These are phyloP conservation scores for Cyclaneusma minus DNA, from an alignment of 2,329 filamentous ascomycete species.

Conservation along the genomic window DNA sequence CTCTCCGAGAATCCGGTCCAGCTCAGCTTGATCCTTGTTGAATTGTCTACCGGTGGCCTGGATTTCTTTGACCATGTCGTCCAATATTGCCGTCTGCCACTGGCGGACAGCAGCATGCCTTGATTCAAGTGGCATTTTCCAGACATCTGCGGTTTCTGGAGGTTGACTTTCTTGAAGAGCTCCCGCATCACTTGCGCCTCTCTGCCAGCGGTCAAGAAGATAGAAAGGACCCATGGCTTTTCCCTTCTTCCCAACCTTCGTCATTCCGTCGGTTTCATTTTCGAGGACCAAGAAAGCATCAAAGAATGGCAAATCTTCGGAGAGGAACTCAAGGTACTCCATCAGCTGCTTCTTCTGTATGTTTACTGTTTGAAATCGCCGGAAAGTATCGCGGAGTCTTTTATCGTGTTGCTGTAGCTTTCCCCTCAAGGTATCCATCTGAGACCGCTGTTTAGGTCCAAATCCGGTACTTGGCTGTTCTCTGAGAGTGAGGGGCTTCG, in stretches of 20 bases:
- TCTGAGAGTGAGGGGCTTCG: constrained; percentile 29
- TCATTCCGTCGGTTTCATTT: constrained; percentile 28
- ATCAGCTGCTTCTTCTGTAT: constrained; percentile 16
- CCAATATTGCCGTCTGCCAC: constrained; percentile 30
- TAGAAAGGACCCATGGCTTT: constrained; percentile 29
- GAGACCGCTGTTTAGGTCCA: constrained; percentile 19
- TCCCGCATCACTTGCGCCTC: constrained; percentile 26
- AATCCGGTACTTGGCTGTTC: constrained; percentile 22
- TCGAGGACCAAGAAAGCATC: constrained; percentile 38
- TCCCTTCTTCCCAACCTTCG: constrained; percentile 27
- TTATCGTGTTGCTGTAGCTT: constrained; percentile 19
- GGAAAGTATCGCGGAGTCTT: constrained; percentile 10
- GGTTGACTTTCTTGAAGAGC: constrained; percentile 20
- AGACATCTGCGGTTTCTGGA: constrained; percentile 25
- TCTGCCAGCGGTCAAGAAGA: constrained; percentile 36
- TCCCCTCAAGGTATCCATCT: constrained; percentile 26
- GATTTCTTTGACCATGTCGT: constrained; percentile 33
- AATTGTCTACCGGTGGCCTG: constrained; percentile 22
- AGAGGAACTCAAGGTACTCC: constrained; percentile 33
- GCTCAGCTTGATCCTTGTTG: constrained; percentile 23
- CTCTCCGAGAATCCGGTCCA: constrained; percentile 29
- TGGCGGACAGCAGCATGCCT: constrained; percentile 21
- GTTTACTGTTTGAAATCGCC: constrained; percentile 7
- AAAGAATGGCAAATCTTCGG: constrained; percentile 33
- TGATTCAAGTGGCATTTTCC: constrained; percentile 27